Evolutionary conservation across 2,329 filamentous ascomycete genomes (phyloP).

Genomic region (Xylariaceae sp.): DNA sequence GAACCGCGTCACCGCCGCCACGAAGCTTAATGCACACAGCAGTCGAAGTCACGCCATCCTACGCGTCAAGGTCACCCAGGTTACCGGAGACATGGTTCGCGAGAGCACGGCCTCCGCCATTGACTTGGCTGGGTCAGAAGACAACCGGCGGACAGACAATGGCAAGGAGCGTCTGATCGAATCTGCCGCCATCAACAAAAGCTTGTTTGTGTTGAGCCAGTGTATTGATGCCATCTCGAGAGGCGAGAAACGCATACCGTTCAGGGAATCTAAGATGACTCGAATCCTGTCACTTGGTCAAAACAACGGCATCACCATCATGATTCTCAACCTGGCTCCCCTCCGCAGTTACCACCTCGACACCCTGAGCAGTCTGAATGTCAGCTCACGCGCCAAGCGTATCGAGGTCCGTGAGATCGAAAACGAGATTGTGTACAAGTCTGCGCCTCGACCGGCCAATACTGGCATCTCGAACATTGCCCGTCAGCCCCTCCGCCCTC

Average conservation of each 20-base stretch:
- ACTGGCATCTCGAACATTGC: conserved; percentile 33
- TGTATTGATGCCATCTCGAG: conserved; percentile 91
- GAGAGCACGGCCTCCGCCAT: conserved; percentile 90
- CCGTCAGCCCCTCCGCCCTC: conserved; percentile 74
- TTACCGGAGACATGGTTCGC: conserved; percentile 60
- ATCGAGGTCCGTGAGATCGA: conserved; percentile 95
- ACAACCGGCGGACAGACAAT: conserved; percentile 92
- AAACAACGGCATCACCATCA: conserved; percentile 91
- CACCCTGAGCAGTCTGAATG: conserved; percentile 88
- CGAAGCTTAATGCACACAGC: conserved; percentile 88
- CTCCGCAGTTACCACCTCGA: conserved; percentile 91
- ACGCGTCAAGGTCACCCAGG: conserved; percentile 82
- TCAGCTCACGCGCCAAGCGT: conserved; percentile 91
- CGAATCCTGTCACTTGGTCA: conserved; percentile 87
- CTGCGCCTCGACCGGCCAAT: conserved; percentile 55
- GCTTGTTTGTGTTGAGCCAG: conserved; percentile 87
- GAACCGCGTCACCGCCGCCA: conserved; percentile 83
- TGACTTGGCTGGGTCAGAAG: conserved; percentile 91
- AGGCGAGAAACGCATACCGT: conserved; percentile 75
- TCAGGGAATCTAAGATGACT: conserved; percentile 96
- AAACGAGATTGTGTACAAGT: conserved; percentile 87
- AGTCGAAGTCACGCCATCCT: conserved; percentile 88
- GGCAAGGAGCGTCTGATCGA: conserved; percentile 90
- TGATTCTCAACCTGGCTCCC: conserved; percentile 93
- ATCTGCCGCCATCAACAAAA: conserved; percentile 96